These are phyloP conservation scores for Arabidopsis suecica DNA, from an alignment of 345 rosid species.

Conservation along the genomic window DNA sequence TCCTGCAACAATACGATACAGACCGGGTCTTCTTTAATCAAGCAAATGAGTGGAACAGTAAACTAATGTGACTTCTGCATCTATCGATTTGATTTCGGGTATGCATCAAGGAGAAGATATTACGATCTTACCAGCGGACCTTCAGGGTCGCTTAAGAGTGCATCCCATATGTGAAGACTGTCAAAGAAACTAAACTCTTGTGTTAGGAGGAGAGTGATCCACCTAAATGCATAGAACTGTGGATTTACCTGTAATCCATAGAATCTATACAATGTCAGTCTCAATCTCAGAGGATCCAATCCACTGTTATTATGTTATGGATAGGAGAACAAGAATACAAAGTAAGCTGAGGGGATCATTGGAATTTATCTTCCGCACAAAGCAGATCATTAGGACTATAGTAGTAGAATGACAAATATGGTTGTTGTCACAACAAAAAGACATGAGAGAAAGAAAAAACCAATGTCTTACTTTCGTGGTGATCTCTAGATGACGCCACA, in stretches of 20 bases:
- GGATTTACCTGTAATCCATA: slow-evolving; percentile 79
- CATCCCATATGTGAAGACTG: slow-evolving; percentile 94
- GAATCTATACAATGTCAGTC: slow-evolving; percentile 24
- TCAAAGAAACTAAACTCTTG: slow-evolving; percentile 94
- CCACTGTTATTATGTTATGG: background rate
- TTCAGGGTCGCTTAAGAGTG: slow-evolving; percentile 89
- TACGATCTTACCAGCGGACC: slow-evolving; percentile 76
- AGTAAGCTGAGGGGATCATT: background rate
- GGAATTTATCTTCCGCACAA: slow-evolving; percentile 5
- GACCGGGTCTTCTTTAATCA: slow-evolving; percentile 4
- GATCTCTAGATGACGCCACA: slow-evolving; percentile 99
- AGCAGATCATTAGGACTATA: background rate
- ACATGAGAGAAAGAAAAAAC: background rate
- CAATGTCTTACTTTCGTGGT: slow-evolving; percentile 77
- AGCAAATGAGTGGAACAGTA: background rate
- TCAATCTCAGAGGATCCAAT: slow-evolving; percentile 16
- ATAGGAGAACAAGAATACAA: background rate
- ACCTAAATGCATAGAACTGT: slow-evolving; percentile 94
- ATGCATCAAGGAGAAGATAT: too few species aligned
- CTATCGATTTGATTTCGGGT: background rate
- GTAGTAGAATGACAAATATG: background rate
- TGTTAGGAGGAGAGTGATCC: slow-evolving; percentile 97
- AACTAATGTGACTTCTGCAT: background rate
- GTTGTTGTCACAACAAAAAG: slow-evolving; percentile 1
- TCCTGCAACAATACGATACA: slow-evolving; percentile 60